Evolutionary conservation across 805 yeast genomes (phyloP), one percentile per base, ranked within the genome.

Genomic region (Blastobotrys mokoenaii): DNA sequence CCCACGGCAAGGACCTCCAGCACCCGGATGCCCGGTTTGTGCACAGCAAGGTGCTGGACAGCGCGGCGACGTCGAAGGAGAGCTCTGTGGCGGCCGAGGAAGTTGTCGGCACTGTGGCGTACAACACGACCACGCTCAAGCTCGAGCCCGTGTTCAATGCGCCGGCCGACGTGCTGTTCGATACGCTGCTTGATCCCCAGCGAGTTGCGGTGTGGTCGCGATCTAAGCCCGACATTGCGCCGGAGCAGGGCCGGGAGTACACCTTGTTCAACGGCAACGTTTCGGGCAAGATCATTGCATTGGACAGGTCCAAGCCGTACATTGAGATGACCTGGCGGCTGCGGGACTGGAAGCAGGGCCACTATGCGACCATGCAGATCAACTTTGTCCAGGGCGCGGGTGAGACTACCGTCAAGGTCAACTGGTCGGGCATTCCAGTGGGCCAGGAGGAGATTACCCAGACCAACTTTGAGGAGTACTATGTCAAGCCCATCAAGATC

Each of bases 121-220:
- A 84, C 64, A 90, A 88, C 66, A 86, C 96, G 4, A 76, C 95
- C 0, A 76, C 86, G 0, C 68, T 90, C 43, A 82, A 81, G 53
- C 69, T 89, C 43, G 84, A 83, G 54, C 82, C 95, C 3, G 70
- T 76, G 2, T 93, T 93, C 73, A 82, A 82, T 63, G 87, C 96
- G 11, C 74, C 94, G 2, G 94, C 96, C 0, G 86, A 83, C 50
- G 95, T 87, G 61, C 65, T 94, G 31, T 93, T 80, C 63, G 67
- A 74, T 38, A 84, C 97, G 0, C 74, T 93, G 33, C 63, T 85
- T 39, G 86, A 84, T 48, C 84, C 84, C 20, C 77, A 77, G 41
- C 71, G 95, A 51, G 82, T 93, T 11, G 77, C 81, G n/a, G 89
- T 89, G 0, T 93, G 97, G 97, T 74, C 95, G 0, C 79, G 96